Evolutionary conservation across 148 eudicot species (phyloP).

Genomic region (Silene conica): DNA sequence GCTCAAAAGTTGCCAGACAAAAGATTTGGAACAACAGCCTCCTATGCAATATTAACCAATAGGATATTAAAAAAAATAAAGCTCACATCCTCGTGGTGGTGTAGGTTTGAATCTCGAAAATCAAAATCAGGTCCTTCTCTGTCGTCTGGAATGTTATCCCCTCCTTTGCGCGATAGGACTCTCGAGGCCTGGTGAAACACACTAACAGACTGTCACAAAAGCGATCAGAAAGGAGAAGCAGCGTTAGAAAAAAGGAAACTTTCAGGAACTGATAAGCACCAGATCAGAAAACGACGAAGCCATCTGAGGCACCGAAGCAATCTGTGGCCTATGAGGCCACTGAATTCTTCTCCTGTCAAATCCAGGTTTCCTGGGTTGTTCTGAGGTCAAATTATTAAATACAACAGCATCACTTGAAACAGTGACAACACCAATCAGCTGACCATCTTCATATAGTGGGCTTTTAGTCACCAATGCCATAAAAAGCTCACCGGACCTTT

Average conservation of each 20-base stretch:
- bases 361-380: slow-evolving; percentile 32
- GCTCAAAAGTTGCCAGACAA: slow-evolving; percentile 24
- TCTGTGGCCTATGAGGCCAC: slow-evolving; percentile 57
- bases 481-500: slow-evolving; percentile 58
- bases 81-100: slow-evolving; percentile 49
- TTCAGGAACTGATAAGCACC: slow-evolving; percentile 50
- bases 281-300: slow-evolving; percentile 70
- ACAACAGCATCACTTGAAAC: slow-evolving; percentile 81
- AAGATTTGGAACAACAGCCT: neutral
- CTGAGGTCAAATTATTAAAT: slow-evolving; percentile 40
- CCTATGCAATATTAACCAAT: neutral
- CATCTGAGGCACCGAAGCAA: slow-evolving; percentile 52
- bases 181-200: slow-evolving; percentile 54
- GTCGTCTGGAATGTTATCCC: slow-evolving; percentile 28
- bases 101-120: slow-evolving; percentile 24
- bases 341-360: slow-evolving; percentile 43
- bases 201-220: slow-evolving; percentile 27
- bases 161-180: slow-evolving; percentile 39
- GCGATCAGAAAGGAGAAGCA: slow-evolving; percentile 3
- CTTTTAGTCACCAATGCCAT: slow-evolving; percentile 74
- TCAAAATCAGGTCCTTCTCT: slow-evolving; percentile 30
- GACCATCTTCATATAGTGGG: slow-evolving; percentile 66
- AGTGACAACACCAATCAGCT: slow-evolving; percentile 79
- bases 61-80: slow-evolving; percentile 2
- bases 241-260: slow-evolving; percentile 3